Evolutionary conservation across 2,329 filamentous ascomycete genomes (phyloP).

Genomic region (Lecanicillium sp.): DNA sequence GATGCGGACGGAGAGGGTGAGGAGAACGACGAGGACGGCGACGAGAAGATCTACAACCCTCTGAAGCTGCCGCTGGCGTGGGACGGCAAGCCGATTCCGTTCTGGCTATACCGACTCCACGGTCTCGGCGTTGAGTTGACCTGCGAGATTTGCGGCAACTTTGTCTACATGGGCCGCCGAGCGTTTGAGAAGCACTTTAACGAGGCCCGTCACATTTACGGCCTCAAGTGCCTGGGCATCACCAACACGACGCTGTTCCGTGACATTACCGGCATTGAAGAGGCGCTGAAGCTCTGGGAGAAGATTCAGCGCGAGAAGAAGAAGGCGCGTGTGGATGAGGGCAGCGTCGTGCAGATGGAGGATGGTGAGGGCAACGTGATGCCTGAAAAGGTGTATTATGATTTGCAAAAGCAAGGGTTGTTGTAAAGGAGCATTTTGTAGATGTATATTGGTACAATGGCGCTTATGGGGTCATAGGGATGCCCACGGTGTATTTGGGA

Average conservation of each 20-base stretch:
- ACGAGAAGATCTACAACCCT: constrained; percentile 93
- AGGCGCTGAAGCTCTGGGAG: constrained; percentile 83
- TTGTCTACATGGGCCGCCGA: constrained; percentile 94
- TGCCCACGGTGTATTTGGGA: background rate
- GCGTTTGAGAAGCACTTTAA: constrained; percentile 99
- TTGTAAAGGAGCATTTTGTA: constrained; percentile 38
- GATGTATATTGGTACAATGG: constrained; percentile 5
- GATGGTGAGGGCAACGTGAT: constrained; percentile 96
- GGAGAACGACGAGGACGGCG: constrained; percentile 66
- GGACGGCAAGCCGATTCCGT: constrained; percentile 98
- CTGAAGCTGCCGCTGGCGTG: constrained; percentile 91
- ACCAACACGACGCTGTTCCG: constrained; percentile 85
- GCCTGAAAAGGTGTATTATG: constrained; percentile 97
- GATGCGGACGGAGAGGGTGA: constrained; percentile 45
- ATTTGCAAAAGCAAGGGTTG: constrained; percentile 87
- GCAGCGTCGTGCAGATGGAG: constrained; percentile 95
- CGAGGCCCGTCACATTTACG: constrained; percentile 86
- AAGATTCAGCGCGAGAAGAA: constrained; percentile 86
- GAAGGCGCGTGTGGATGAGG: constrained; percentile 65
- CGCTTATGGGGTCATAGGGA: constrained; percentile 4
- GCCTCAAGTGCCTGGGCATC: constrained; percentile 88
- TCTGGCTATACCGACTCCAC: constrained; percentile 97
- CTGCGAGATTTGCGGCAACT: constrained; percentile 96
- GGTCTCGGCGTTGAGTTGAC: constrained; percentile 90
- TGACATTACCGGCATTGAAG: constrained; percentile 87